Evolutionary conservation across 2,329 filamentous ascomycete genomes (phyloP).

Genomic region (Ophiostoma triangulosporum): DNA sequence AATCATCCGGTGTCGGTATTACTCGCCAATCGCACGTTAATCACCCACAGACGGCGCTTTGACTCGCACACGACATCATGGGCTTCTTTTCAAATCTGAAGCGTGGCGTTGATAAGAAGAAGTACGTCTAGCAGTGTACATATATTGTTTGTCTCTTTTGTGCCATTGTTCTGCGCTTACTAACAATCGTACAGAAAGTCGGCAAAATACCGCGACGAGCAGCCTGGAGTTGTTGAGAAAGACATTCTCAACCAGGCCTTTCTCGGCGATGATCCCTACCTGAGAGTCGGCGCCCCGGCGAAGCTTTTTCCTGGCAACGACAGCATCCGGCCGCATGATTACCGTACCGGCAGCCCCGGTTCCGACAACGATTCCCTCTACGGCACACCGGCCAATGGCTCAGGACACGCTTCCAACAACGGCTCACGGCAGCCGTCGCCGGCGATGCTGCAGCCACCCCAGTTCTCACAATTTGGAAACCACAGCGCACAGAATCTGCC

Average conservation of each 20-base stretch:
- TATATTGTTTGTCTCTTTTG: too few relatives aligned
- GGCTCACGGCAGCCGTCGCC: background rate
- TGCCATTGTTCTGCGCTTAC: background rate
- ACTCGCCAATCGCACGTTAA: background rate
- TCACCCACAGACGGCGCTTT: background rate
- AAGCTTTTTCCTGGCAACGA: slow-evolving; percentile 14
- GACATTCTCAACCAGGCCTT: slow-evolving; percentile 23
- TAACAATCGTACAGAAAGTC: slow-evolving; percentile 16
- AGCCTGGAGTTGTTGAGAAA: slow-evolving; percentile 15
- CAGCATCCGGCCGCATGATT: slow-evolving; percentile 17
- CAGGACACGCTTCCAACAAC: slow-evolving; percentile 10
- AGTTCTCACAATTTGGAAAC: slow-evolving; percentile 3
- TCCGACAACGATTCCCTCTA: background rate
- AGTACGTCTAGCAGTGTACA: too few relatives aligned
- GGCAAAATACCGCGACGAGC: slow-evolving; percentile 11
- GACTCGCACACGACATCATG: slow-evolving; percentile 21
- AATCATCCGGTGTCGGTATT: background rate
- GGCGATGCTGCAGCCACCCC: slow-evolving; percentile 16
- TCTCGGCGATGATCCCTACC: slow-evolving; percentile 24
- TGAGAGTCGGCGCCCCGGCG: slow-evolving; percentile 15
- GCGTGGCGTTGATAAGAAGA: slow-evolving; percentile 43
- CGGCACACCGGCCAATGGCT: background rate
- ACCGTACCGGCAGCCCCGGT: slow-evolving; percentile 21
- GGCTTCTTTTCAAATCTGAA: slow-evolving; percentile 47
- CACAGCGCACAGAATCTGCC: slow-evolving; percentile 34